Conservation (phyloP, 1,284 basidiomycete genomes). For the Meripilus lineatus region DNA sequence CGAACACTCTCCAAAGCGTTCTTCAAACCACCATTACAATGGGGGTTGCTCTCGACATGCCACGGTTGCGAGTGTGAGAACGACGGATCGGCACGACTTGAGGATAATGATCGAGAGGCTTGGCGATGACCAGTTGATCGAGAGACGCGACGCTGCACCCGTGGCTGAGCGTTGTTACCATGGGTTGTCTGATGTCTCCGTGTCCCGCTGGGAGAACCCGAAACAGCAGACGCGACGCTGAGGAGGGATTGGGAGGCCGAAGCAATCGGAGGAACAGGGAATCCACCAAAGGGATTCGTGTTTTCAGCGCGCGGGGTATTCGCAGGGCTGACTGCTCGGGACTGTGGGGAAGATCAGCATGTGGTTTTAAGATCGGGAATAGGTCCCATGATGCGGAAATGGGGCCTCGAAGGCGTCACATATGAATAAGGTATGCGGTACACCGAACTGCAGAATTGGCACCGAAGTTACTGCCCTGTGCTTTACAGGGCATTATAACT, state of each 20-base stretch:
- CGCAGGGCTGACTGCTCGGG: constrained; percentile 35
- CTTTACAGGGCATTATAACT: too few species aligned
- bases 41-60: constrained; percentile 65
- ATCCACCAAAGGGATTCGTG: constrained; percentile 34
- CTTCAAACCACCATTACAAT: constrained; percentile 76
- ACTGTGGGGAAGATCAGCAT: constrained; percentile 23
- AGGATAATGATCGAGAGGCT: constrained; percentile 41
- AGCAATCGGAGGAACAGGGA: constrained; percentile 21
- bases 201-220: constrained; percentile 12
- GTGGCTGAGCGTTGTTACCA: constrained; percentile 18
- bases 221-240: constrained; percentile 17
- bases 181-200: constrained; percentile 27
- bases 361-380: too few species aligned
- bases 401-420: too few species aligned
- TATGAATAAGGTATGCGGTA: too few species aligned
- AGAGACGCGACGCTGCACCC: constrained; percentile 25
- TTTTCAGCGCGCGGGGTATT: constrained; percentile 33
- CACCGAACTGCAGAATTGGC: too few species aligned
- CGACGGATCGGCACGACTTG: constrained; percentile 35
- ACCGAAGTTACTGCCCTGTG: too few species aligned
- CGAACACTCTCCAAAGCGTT: constrained; percentile 71
- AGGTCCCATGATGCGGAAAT: too few species aligned
- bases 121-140: constrained; percentile 32
- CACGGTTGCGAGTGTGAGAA: constrained; percentile 29
- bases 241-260: constrained; percentile 19